Evolutionary conservation across 2,329 filamentous ascomycete species (phyloP).

Genomic region (Drechslerella dactyloides): DNA sequence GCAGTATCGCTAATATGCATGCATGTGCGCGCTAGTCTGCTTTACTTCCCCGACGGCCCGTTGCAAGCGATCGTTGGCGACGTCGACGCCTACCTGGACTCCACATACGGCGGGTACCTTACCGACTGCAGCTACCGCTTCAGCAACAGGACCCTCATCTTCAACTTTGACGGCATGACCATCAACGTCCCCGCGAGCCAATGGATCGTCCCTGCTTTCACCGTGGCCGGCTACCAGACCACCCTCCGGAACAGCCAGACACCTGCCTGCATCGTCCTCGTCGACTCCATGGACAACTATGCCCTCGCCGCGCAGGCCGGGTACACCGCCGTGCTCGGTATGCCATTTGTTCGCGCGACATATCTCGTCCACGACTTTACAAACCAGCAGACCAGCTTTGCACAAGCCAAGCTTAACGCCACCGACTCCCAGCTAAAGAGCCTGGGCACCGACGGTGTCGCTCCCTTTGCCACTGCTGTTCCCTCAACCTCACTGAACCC

Average conservation of each 20-base stretch:
- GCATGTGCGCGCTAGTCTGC: slow-evolving; percentile 11
- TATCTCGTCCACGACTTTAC: slow-evolving; percentile 48
- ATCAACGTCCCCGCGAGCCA: slow-evolving; percentile 38
- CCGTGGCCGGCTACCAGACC: slow-evolving; percentile 27
- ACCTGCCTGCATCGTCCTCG: slow-evolving; percentile 35
- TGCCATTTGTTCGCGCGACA: slow-evolving; percentile 45
- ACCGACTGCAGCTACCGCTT: slow-evolving; percentile 35
- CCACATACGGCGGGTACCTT: slow-evolving; percentile 43
- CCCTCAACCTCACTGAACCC: slow-evolving; percentile 21
- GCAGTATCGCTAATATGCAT: background rate
- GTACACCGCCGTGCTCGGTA: slow-evolving; percentile 36
- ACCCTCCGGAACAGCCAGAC: slow-evolving; percentile 17
- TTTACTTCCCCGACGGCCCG: slow-evolving; percentile 41
- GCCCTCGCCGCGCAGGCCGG: slow-evolving; percentile 19
- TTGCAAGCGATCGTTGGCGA: slow-evolving; percentile 32
- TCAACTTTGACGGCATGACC: slow-evolving; percentile 36
- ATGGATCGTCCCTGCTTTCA: slow-evolving; percentile 42
- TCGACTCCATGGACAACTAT: slow-evolving; percentile 49
- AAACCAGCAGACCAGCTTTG: slow-evolving; percentile 48
- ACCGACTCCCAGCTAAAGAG: slow-evolving; percentile 39
- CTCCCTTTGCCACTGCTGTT: slow-evolving; percentile 24
- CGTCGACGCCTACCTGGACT: slow-evolving; percentile 38
- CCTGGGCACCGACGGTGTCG: slow-evolving; percentile 37
- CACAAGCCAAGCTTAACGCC: slow-evolving; percentile 46
- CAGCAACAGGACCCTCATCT: slow-evolving; percentile 21